Conservation (phyloP, 345 rosid genomes). For the Acer negundo region DNA sequence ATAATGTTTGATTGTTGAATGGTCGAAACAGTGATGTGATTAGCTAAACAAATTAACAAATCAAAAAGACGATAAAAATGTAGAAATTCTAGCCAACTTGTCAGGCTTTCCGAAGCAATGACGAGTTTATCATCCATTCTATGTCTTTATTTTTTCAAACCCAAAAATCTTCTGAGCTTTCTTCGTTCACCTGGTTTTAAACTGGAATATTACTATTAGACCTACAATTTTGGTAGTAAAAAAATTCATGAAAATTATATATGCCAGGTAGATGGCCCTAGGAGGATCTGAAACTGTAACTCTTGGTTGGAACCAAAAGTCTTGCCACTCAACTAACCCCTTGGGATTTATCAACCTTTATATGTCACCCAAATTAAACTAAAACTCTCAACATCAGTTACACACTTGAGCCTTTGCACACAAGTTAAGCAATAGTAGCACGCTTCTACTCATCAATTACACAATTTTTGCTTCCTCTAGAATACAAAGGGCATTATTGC, state of each 20-base stretch:
- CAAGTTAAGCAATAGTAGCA: not conserved
- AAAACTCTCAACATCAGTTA: not conserved
- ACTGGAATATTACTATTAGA: too few species aligned
- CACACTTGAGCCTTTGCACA: not conserved
- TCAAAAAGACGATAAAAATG: not conserved
- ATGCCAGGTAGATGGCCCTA: not conserved
- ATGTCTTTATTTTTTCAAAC: too few species aligned
- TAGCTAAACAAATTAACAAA: not conserved
- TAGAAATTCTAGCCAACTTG: not conserved
- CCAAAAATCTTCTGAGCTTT: too few species aligned
- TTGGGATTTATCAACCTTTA: not conserved
- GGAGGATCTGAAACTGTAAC: not conserved
- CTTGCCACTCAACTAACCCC: not conserved
- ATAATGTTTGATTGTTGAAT: not conserved
- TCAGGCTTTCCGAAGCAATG: too few species aligned
- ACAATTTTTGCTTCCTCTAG: not conserved
- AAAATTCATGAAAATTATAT: not conserved
- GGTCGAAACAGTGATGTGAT: not conserved
- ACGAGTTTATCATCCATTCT: too few species aligned
- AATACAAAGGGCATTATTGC: not conserved
- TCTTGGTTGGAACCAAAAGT: not conserved
- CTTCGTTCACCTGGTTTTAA: too few species aligned
- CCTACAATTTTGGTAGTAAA: too few species aligned
- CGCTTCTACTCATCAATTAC: not conserved
- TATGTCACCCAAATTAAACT: not conserved